Evolutionary conservation across 2,329 filamentous ascomycete genomes (phyloP), one percentile per base, ranked within the genome.

Genomic region (Cercospora sp.): DNA sequence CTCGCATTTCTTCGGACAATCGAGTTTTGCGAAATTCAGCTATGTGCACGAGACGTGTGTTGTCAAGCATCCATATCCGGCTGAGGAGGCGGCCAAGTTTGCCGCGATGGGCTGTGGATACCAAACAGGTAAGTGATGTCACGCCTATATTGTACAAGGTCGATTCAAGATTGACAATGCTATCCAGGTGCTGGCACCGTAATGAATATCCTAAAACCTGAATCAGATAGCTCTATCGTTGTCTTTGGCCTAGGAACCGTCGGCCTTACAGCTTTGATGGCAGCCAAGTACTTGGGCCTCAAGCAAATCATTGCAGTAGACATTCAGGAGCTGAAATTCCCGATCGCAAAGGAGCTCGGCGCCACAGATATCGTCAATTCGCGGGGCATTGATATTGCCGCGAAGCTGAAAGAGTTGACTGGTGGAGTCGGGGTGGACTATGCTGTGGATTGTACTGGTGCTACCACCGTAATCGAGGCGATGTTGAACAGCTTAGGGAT

Each of bases 231-330:
- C 59, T 74, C 13, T 59, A 40, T 9, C 45, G 69, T 16, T 60
- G 69, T 30, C 34, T 60, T 18, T 70, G 65, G 26, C 71, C 72
- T 10, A 68, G 3, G 71, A 12, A 69, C 68, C 1, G 72, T 73
- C 2, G 70, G 70, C 2, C 49, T 72, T 16, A 71, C 71, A n/a
- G 71, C 70, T 6, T 30, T 72, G 32, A 72, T 71, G 70, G 71
- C 69, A 3, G 70, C 70, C 9, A 73, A 71, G 49, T 70, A 67
- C 28, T 26, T 70, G n/a, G 49, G 64, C 5, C 68, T 70, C 8
- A 58, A 61, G n/a, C 71, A 70, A 37, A 73, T 73, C 67, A 72
- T 73, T 28, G 71, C 65, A 12, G 69, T 73, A 3, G 70, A 71
- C 61, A 72, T 73, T 55, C 61, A 66, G 21, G 71, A 69, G 21